A percentile compares a stretch with the other conserved stretches of the same genome.
Evolutionary conservation across 495 filamentous ascomycete species (phyloP).

Genomic region (Daldinia caldariorum): DNA sequence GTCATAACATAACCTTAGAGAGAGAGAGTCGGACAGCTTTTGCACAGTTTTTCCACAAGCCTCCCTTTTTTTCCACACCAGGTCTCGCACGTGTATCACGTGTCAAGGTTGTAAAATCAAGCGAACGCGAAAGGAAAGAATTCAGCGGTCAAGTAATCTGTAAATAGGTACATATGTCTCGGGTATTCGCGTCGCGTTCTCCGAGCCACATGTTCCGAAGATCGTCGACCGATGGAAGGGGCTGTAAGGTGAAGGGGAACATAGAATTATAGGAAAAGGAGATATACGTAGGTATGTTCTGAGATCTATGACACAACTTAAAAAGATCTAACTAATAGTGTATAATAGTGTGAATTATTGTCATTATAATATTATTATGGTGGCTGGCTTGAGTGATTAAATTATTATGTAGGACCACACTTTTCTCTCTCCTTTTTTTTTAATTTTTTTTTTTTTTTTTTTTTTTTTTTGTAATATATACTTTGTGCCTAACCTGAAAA

Average conservation of each 20-base stretch:
- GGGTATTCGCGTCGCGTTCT: constrained; percentile 30
- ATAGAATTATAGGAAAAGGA: not conserved
- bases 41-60: no score
- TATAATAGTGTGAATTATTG: not conserved
- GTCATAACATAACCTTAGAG: not conserved
- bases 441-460: not conserved
- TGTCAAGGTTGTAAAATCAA: constrained; percentile 27
- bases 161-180: constrained; percentile 20
- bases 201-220: constrained; percentile 21
- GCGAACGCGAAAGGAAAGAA: not conserved
- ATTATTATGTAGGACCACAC: constrained; percentile 11
- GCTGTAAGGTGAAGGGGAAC: not conserved
- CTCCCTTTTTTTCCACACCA: no score
- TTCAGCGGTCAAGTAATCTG: constrained; percentile 9
- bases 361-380: not conserved
- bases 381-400: constrained; percentile 5
- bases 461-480: not conserved
- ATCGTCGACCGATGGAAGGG: constrained; percentile 2
- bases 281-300: not conserved
- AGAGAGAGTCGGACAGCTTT: constrained; percentile 13
- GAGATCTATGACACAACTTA: constrained; percentile 16
- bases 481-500: not conserved
- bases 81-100: constrained; percentile 27
- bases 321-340: constrained; percentile 10
- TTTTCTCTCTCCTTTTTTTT: no score